Evolutionary conservation across 352 stramenopile genomes (phyloP).

Genomic region (Phytophthora sansomeana): DNA sequence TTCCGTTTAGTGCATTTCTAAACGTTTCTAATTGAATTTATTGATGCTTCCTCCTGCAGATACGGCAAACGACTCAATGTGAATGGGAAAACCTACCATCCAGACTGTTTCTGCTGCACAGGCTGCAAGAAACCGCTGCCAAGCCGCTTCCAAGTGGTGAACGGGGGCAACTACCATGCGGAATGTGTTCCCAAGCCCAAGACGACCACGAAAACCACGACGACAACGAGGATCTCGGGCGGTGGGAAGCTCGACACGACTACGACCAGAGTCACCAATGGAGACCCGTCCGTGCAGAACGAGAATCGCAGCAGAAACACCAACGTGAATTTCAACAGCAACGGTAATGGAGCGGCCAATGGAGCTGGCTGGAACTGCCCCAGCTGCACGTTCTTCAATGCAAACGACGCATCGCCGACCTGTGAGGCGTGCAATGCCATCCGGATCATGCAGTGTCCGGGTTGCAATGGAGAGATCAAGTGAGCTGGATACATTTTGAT

Average conservation of each 20-base stretch:
- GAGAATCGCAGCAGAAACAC: conserved; percentile 27
- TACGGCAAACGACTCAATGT: conserved; percentile 54
- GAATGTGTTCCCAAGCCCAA: conserved; percentile 45
- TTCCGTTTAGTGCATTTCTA: conserved; percentile 11
- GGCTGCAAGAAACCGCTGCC: conserved; percentile 41
- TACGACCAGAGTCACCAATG: conserved; percentile 16
- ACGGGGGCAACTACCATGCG: conserved; percentile 48
- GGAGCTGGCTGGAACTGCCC: conserved; percentile 40
- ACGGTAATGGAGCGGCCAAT: neutral
- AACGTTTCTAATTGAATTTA: neutral
- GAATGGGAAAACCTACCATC: conserved; percentile 51
- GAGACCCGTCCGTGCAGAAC: neutral
- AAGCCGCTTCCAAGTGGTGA: conserved; percentile 52
- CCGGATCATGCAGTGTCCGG: conserved; percentile 38
- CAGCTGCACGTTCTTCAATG: conserved; percentile 49
- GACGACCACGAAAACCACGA: conserved; percentile 23
- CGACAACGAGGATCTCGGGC: conserved; percentile 12
- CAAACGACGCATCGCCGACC: conserved; percentile 29
- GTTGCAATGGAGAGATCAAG: conserved; percentile 43
- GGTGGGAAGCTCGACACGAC: conserved; percentile 8
- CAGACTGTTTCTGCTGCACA: conserved; percentile 59
- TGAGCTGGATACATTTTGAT: conserved; percentile 13
- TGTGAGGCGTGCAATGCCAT: conserved; percentile 34
- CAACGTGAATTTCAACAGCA: conserved; percentile 13
- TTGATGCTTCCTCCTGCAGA: conserved; percentile 17